These are phyloP conservation scores for Infundibulicybe gibba DNA, from an alignment of 768 basidiomycete species.

Conservation along the genomic window DNA sequence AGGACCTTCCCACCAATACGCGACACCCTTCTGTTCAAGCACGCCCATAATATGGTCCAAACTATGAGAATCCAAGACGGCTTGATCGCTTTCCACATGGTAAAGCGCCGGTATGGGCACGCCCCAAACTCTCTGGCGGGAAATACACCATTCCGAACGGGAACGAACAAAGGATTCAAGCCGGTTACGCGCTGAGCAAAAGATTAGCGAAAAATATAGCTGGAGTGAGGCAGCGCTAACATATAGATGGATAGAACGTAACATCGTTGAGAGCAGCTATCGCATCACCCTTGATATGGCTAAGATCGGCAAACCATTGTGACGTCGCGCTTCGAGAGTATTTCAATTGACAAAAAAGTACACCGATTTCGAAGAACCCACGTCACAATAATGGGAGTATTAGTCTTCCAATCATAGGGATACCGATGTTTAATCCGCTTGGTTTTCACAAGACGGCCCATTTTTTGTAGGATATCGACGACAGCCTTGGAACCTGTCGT, in stretches of 20 bases:
- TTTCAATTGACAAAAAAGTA: not conserved
- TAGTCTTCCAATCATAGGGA: constrained; percentile 96
- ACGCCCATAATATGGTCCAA: constrained; percentile 74
- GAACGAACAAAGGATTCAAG: constrained; percentile 82
- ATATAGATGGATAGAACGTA: constrained; percentile 69
- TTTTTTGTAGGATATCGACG: constrained; percentile 55
- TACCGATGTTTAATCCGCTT: constrained; percentile 82
- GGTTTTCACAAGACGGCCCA: constrained; percentile 58
- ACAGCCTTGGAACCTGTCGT: constrained; percentile 67
- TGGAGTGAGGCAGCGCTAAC: constrained; percentile 34
- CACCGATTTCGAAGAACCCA: constrained; percentile 28
- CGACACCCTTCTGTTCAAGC: constrained; percentile 68
- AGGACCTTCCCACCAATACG: constrained; percentile 92
- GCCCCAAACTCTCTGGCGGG: constrained; percentile 96
- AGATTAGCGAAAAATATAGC: not conserved
- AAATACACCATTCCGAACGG: constrained; percentile 98
- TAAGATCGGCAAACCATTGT: constrained; percentile 96
- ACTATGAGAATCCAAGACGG: constrained; percentile 60
- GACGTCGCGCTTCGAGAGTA: constrained; percentile 70
- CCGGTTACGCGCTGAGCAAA: constrained; percentile 69
- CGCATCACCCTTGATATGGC: constrained; percentile 76
- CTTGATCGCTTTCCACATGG: constrained; percentile 54
- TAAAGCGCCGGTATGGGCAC: constrained; percentile 92
- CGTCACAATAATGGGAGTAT: constrained; percentile 89
- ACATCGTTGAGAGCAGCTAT: constrained; percentile 66